phyloP scores from a whole-genome alignment of 768 basidiomycete species.

The Lactarius psammicola region DNA sequence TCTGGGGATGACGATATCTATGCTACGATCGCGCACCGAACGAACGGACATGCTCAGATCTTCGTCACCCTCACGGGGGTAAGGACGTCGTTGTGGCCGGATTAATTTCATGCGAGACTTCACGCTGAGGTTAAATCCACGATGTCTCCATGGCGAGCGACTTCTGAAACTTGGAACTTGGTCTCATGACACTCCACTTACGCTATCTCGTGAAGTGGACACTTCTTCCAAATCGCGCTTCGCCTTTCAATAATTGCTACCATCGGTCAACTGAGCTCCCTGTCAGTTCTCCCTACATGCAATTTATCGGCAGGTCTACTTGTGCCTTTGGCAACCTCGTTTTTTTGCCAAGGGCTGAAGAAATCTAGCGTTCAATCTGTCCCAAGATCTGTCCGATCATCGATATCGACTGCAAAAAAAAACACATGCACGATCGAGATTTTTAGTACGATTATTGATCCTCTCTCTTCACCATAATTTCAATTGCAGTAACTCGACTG shows the following conservation, averaged over 20 bases:
- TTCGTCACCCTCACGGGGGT: neutral
- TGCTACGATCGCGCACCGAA: neutral
- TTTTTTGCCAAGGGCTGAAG: neutral
- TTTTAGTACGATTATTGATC: too few species aligned
- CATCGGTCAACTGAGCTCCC: neutral
- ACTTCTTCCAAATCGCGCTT: neutral
- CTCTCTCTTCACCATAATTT: neutral
- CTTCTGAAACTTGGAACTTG: neutral
- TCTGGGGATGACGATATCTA: neutral
- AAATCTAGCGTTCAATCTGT: neutral
- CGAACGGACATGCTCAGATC: conserved; percentile 3
- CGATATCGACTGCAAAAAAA: neutral
- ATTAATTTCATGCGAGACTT: neutral
- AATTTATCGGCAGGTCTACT: neutral
- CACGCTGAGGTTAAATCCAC: conserved; percentile 1
- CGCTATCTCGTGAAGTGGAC: neutral
- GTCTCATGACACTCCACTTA: neutral
- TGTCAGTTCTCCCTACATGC: neutral
- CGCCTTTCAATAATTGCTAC: neutral
- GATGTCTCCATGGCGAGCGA: conserved; percentile 10
- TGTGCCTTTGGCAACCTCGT: neutral
- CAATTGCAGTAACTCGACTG: neutral
- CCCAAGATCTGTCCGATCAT: conserved; percentile 8
- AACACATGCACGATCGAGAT: neutral
- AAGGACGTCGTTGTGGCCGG: neutral